Percentiles rank a stretch among this genome's conserved stretches.
Evolutionary conservation across 257 asterid species (phyloP).

Genomic region (Scutellaria galericulata): DNA sequence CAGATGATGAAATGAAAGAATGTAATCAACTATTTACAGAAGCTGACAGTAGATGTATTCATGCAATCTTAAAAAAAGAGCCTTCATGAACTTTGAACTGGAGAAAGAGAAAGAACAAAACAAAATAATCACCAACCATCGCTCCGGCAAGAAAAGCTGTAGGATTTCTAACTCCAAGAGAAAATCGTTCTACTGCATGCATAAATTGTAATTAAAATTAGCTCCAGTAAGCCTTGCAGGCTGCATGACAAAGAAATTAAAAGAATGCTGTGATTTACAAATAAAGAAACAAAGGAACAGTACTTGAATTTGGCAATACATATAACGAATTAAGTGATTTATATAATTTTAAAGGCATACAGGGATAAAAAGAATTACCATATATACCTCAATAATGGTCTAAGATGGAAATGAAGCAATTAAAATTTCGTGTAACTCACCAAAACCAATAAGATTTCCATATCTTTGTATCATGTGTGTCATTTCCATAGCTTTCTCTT

Average conservation of each 20-base stretch:
- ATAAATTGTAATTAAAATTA: conserved; percentile 21
- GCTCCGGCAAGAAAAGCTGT: conserved; percentile 93
- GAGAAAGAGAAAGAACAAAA: conserved; percentile 15
- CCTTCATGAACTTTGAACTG: conserved; percentile 10
- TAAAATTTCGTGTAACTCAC: conserved; percentile 51
- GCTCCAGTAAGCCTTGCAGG: background rate
- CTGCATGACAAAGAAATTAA: background rate
- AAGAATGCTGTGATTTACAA: background rate
- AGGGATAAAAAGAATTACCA: conserved; percentile 6
- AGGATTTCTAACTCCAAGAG: conserved; percentile 89
- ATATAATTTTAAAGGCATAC: background rate
- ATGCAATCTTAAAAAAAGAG: background rate
- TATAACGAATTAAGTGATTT: background rate
- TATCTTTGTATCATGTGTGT: conserved; percentile 60
- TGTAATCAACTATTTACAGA: conserved; percentile 1
- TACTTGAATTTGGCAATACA: conserved; percentile 4
- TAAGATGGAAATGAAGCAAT: conserved; percentile 12
- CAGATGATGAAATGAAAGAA: conserved; percentile 5
- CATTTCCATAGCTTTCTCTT: conserved; percentile 72
- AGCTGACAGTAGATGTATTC: background rate
- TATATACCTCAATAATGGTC: conserved; percentile 9
- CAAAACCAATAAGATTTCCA: conserved; percentile 88
- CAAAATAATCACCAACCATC: conserved; percentile 59
- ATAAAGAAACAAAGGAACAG: background rate
- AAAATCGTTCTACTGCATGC: conserved; percentile 83